Evolutionary conservation across 345 rosid species (phyloP), one percentile per base, ranked within the genome.

Genomic region (Litchi chinensis): DNA sequence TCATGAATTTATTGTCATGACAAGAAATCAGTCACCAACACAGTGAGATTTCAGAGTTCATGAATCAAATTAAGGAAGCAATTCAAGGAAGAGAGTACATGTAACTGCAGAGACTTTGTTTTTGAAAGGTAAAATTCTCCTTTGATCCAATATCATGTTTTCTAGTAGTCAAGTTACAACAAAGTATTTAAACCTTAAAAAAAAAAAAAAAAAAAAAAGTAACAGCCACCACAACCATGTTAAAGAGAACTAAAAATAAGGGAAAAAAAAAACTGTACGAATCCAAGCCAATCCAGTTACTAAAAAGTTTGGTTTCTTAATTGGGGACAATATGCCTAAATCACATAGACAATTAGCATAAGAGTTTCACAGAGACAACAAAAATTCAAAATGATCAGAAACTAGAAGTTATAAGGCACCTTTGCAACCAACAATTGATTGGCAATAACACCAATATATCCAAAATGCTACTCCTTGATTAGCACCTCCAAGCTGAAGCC

Each of bases 401-500:
- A 81, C 85, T 80, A 82, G 76, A 79, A 69, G 80, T 82, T 70
- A 43, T 37, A 73, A 69, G 82, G 89, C 83, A 80, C 79, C 86
- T 81, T 77, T 16, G 83, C 65, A 52, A 57, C 75, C 43, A 56
- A 75, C 41, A 44, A 57, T 43, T 75, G 69, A 71, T 67, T 69
- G 78, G 77, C 44, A 46, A 13, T 26, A 13, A 79, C 65, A 60
- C 75, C 73, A 68, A 68, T 48, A 54, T 59, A 70, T 28, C 28
- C 16, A 70, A 21, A 21, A 57, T 5, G 5, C 40, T 40, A 16
- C 18, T 73, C 68, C 44, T 92, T 54, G 59, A 54, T 60, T 85
- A 92, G 86, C 93, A 92, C 77, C 90, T 92, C 99, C 99, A 95
- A 52, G 93, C 96, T 37, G 97, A 92, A 79, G 89, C 96, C n/a